Conservation (phyloP, 768 basidiomycete genomes). For the Pleurotus sapidus region DNA sequence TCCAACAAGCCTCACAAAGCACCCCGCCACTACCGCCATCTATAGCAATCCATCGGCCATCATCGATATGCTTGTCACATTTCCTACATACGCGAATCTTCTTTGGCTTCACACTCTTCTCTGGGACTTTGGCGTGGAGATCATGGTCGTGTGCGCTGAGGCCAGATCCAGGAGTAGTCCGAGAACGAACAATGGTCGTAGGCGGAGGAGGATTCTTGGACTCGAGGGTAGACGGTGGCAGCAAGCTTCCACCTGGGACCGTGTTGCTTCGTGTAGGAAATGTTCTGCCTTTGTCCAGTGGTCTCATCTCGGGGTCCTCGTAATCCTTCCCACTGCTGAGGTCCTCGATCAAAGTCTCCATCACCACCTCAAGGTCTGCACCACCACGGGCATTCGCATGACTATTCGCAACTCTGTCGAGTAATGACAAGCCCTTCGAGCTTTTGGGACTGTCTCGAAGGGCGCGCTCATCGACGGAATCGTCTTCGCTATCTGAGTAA, state of each 20-base stretch:
- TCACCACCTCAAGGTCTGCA: constrained; percentile 36
- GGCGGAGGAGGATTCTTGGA: constrained; percentile 57
- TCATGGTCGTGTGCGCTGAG: neutral
- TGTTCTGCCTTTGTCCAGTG: neutral
- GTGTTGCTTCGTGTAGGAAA: neutral
- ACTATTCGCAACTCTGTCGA: neutral
- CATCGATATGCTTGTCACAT: constrained; percentile 68
- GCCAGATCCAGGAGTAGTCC: neutral
- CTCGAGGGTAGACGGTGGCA: constrained; percentile 37
- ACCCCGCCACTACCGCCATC: constrained; percentile 70
- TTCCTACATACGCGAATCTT: constrained; percentile 55
- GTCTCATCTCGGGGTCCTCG: constrained; percentile 18
- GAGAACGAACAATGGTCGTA: constrained; percentile 35
- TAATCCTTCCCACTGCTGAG: neutral
- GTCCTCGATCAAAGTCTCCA: constrained; percentile 52
- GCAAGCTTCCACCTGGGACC: constrained; percentile 27
- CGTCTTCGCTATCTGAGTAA: constrained; percentile 2
- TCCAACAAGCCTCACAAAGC: constrained; percentile 91
- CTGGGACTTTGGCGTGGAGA: neutral
- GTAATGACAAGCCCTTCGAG: neutral
- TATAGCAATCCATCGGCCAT: constrained; percentile 80
- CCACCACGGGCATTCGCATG: neutral
- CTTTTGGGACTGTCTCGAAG: neutral
- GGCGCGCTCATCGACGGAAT: neutral
- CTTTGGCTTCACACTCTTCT: constrained; percentile 27